These are phyloP conservation scores for Pulicaria dysenterica DNA, from an alignment of 129 eudicot species.

Conservation along the genomic window DNA sequence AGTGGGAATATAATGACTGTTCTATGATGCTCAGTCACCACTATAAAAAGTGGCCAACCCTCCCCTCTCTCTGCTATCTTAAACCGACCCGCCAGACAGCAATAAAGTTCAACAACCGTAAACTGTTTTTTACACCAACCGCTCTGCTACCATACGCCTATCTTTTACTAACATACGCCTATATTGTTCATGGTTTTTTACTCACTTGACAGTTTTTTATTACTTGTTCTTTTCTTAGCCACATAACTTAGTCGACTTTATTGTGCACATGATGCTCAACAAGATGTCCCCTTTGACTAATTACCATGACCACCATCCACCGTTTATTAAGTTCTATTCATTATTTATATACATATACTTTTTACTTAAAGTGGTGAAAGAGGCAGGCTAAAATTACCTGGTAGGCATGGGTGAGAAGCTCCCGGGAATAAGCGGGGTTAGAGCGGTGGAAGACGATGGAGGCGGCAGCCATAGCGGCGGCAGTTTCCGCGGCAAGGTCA, in stretches of 20 bases:
- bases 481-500: constrained; percentile 81
- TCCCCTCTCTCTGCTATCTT: constrained; percentile 13
- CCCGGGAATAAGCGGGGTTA: constrained; percentile 55
- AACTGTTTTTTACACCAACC: constrained; percentile 35
- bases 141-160: constrained; percentile 28
- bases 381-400: constrained; percentile 43
- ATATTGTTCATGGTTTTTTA: not conserved
- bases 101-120: constrained; percentile 29
- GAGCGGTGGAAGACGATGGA: constrained; percentile 61
- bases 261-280: too few relatives aligned
- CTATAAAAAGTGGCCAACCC: constrained; percentile 13
- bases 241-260: too few relatives aligned
- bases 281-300: not conserved
- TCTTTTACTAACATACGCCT: constrained; percentile 34
- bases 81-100: constrained; percentile 38
- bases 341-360: too few relatives aligned
- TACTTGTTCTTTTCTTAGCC: too few relatives aligned
- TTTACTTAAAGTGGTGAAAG: not conserved
- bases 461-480: constrained; percentile 86
- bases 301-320: not conserved
- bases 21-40: constrained; percentile 10
- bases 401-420: constrained; percentile 66
- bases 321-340: too few relatives aligned
- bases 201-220: too few relatives aligned
- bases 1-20: constrained; percentile 8